Conservation (phyloP, 2,329 filamentous ascomycete genomes). For the Talaromyces amestolkiae region DNA sequence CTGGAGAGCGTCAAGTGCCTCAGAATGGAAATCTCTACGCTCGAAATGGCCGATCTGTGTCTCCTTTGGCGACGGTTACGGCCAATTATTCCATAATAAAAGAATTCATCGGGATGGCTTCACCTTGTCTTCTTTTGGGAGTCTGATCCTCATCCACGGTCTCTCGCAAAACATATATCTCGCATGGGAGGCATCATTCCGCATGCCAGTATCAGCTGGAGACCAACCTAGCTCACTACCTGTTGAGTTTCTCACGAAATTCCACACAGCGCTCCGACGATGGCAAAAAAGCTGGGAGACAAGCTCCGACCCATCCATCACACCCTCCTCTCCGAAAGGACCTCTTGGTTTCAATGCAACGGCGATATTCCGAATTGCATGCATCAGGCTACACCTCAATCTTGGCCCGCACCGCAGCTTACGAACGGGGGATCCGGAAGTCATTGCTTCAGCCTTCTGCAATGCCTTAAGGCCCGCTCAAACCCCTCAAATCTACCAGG, state of each 20-base stretch:
- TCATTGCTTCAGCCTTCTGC: constrained; percentile 16
- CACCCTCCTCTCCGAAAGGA: constrained; percentile 24
- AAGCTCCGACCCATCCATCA: constrained; percentile 24
- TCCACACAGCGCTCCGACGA: constrained; percentile 19
- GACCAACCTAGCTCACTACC: constrained; percentile 10
- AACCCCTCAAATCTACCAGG: constrained; percentile 21
- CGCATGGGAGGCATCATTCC: constrained; percentile 16
- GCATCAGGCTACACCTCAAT: constrained; percentile 24
- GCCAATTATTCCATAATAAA: constrained; percentile 14
- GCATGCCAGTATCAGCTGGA: constrained; percentile 7
- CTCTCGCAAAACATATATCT: constrained; percentile 15
- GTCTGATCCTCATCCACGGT: constrained; percentile 11
- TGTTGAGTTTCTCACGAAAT: constrained; percentile 12
- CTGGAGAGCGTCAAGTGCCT: constrained; percentile 16
- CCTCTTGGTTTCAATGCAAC: constrained; percentile 25
- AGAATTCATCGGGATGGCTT: neutral
- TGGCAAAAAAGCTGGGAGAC: constrained; percentile 26
- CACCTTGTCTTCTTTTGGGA: constrained; percentile 13
- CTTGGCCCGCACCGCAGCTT: constrained; percentile 19
- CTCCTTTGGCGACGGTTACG: constrained; percentile 14
- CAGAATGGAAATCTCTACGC: constrained; percentile 12
- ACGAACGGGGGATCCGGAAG: constrained; percentile 16
- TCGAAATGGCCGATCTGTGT: constrained; percentile 12
- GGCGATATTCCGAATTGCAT: constrained; percentile 25
- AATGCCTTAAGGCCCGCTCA: constrained; percentile 11